phyloP scores from a whole-genome alignment of 2,329 filamentous ascomycete genomes.

The Claviceps capensis region DNA sequence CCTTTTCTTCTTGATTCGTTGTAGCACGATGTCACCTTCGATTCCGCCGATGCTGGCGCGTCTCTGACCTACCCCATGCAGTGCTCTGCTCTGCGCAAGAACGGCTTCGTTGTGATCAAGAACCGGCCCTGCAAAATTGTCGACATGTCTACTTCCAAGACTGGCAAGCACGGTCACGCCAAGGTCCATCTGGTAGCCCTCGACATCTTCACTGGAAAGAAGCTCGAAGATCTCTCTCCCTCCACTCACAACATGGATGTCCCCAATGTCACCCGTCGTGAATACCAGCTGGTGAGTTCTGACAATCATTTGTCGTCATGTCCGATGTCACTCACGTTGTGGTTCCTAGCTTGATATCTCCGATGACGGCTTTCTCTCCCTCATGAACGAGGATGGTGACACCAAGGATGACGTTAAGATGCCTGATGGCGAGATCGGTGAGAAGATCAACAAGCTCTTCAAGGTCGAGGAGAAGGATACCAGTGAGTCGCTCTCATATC shows the following conservation, averaged over 20 bases:
- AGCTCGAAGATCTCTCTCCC: constrained; percentile 96
- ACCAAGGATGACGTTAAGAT: constrained; percentile 93
- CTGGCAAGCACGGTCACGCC: constrained; percentile 99
- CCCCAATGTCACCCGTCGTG: constrained; percentile 77
- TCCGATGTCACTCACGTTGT: background rate
- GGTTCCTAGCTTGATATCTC: constrained; percentile 67
- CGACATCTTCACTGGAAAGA: constrained; percentile 99
- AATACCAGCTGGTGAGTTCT: constrained; percentile 79
- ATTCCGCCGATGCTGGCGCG: constrained; percentile 89
- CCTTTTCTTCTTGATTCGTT: background rate
- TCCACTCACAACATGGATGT: constrained; percentile 99
- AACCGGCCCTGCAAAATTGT: constrained; percentile 99
- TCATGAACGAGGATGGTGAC: constrained; percentile 76
- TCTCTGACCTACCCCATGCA: constrained; percentile 94
- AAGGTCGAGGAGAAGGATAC: constrained; percentile 75
- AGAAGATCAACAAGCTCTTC: constrained; percentile 76
- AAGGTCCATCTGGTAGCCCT: constrained; percentile 98
- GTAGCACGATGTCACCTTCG: constrained; percentile 64
- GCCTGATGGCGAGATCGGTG: constrained; percentile 77
- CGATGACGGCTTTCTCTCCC: constrained; percentile 87
- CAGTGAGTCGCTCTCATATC: constrained; percentile 49
- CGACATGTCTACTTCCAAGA: constrained; percentile 99
- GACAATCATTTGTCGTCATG: background rate
- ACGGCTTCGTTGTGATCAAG: constrained; percentile 98
- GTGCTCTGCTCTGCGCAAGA: constrained; percentile 99